Base-by-base conservation (phyloP, 1,284 basidiomycete genomes). In the Austropuccinia psidii region DNA sequence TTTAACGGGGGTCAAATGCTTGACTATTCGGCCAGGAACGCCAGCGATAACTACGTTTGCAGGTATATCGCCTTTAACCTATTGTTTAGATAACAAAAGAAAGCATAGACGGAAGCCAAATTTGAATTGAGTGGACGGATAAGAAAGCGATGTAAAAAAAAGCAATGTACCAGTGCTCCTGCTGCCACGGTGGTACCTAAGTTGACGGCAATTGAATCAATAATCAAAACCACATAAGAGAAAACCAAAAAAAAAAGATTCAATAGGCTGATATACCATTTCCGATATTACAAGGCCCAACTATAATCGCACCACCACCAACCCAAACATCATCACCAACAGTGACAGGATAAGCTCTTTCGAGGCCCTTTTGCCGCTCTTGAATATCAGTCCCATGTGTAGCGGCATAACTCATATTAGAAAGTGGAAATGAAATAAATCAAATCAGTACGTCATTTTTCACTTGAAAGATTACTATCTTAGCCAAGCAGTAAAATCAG, bases 251-350 rank as follows among this genome's bases (percentile, higher is more conserved):
- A 33, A 5, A 41, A 41, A 39, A 21, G 35, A 66, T 24, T 37
- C 24, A 21, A 57, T 29, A 29, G 43, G 43, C 24, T 29, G 43
- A 64, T 47, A 19, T 43, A 69, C 67, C 67, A 69, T 69, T 69
- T 21, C 67, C 67, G 39, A 69, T 49, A 8, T 41, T 58, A 19
- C 67, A 69, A 0, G 76, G 76, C 1, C 76, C 77, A 27, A 78
- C 65, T 31, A 77, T 49, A 37, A 64, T 39, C 4, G 66, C 75
- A 1, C 74, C 72, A 3, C 77, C 77, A 15, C 77, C 77, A 13
- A 77, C 50, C 77, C 76, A 78, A n/a, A 73, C 66, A 66, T 78
- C 76, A 52, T 78, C 77, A 19, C 77, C 77, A 13, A 78, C 68
- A 43, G 73, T 62, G 11, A 78, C 75, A 11, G 77, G 77, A 74